These are phyloP conservation scores for Nitzschia sp. DNA, from an alignment of 108 stramenopile genomes.

Conservation along the genomic window DNA sequence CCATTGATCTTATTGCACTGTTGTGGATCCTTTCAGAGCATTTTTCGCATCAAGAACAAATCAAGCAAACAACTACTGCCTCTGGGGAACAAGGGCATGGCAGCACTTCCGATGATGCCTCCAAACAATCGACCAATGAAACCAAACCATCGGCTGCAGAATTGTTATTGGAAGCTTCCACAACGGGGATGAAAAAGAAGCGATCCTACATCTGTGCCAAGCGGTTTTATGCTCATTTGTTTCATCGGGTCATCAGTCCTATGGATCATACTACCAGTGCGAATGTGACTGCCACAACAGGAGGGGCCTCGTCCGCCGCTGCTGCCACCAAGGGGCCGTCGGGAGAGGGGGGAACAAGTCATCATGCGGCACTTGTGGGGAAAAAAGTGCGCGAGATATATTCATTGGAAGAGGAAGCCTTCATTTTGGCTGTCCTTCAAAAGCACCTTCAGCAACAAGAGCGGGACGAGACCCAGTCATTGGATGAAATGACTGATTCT, in stretches of 20 bases:
- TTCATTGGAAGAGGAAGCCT: slow-evolving; percentile 15
- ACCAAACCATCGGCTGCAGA: neutral
- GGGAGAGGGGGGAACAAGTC: neutral
- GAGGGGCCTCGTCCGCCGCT: neutral
- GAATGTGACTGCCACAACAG: neutral
- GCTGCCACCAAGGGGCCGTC: neutral
- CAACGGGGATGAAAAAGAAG: slow-evolving; percentile 5
- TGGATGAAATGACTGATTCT: neutral
- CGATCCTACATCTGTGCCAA: slow-evolving; percentile 2
- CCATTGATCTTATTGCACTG: no score
- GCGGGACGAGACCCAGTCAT: neutral
- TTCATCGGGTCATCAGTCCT: neutral
- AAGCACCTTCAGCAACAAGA: neutral
- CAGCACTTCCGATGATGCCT: no score
- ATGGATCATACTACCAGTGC: no score
- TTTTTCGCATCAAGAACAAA: no score
- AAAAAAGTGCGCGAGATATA: slow-evolving; percentile 15
- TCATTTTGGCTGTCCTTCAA: slow-evolving; percentile 4
- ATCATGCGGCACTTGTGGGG: neutral
- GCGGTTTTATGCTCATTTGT: slow-evolving; percentile 4
- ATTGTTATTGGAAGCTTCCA: neutral
- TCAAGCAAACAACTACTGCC: no score
- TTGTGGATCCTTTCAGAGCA: no score
- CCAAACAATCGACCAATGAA: no score
- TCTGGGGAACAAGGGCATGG: no score